A percentile compares a stretch with the other conserved stretches of the same genome.
Conservation (phyloP, 139 green algal genomes). For the Bryopsis sp. region DNA sequence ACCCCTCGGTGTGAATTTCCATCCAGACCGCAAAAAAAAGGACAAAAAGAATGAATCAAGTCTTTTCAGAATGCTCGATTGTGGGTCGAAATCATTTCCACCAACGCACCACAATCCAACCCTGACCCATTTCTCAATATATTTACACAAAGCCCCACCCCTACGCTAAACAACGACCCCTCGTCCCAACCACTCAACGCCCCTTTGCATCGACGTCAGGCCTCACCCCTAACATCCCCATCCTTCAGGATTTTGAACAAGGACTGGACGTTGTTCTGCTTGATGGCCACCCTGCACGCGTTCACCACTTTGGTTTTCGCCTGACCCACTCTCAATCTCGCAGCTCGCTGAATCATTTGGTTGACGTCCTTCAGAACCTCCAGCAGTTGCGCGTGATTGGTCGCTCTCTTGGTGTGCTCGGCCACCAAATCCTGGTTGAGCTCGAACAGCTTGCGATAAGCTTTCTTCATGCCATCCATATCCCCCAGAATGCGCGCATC, state of each 20-base stretch:
- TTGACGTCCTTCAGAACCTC: conserved; percentile 54
- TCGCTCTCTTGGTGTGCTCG: conserved; percentile 63
- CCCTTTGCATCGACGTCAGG: too few species aligned
- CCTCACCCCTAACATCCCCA: too few species aligned
- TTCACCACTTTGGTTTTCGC: conserved; percentile 39
- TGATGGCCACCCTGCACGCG: conserved; percentile 53
- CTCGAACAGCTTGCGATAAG: conserved; percentile 38
- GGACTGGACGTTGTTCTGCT: conserved; percentile 45
- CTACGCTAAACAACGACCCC: too few species aligned
- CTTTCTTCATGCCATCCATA: conserved; percentile 33
- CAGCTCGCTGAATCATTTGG: conserved; percentile 61
- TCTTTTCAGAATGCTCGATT: too few species aligned
- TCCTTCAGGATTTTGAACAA: conserved; percentile 54
- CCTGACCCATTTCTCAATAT: too few species aligned
- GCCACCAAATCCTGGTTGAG: conserved; percentile 63
- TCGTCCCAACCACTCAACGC: too few species aligned
- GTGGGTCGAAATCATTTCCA: too few species aligned
- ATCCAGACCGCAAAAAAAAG: too few species aligned
- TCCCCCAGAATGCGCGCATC: conserved; percentile 56
- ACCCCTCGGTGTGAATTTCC: too few species aligned
- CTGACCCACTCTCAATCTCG: conserved; percentile 43
- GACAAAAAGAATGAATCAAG: too few species aligned
- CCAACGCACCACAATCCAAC: too few species aligned
- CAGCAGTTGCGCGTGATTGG: conserved; percentile 54
- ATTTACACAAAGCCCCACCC: too few species aligned